Evolutionary conservation across 768 basidiomycete genomes (phyloP), one percentile per base, ranked within the genome.

Genomic region (Hypsizygus marmoreus): DNA sequence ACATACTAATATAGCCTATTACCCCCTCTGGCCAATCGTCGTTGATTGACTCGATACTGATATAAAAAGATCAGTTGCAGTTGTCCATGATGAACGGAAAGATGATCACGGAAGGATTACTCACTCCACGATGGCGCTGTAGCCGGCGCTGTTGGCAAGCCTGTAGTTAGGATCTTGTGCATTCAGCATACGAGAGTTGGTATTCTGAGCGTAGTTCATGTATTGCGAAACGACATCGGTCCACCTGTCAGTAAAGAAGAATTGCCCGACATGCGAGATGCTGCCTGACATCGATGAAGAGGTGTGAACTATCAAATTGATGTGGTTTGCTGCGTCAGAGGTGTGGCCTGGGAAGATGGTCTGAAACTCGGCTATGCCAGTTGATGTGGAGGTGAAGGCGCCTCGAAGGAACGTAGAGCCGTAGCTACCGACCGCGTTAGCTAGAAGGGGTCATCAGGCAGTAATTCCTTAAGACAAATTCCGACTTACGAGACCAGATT

Each of bases 21-120:
- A 68, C 50, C 28, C 66, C 66, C 17, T 60, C 59, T n/a, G 61
- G 51, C 56, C 64, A 58, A 45, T 65, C 61, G 28, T 66, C 64
- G n/a, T 60, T 11, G 33, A 63, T 56, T 16, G 47, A 46, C 45
- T 59, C 47, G 49, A 61, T 56, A 40, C 61, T 63, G 35, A 29
- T 19, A 23, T 12, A 31, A 35, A 13, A 48, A 22, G 22, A 17
- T 28, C 10, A 33, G 25, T n/a, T n/a, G n/a, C n/a, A n/a, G n/a
- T n/a, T 19, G n/a, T 17, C 32, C 16, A 20, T 25, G 33, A 11
- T 8, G 19, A 14, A 29, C 24, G 30, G 41, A 14, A 31, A 10
- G 13, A 34, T 34, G n/a, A 30, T 20, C 8, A 39, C 8, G 9
- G 13, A 34, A 3, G 9, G 20, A 14, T 23, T 4, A 50, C 61